A percentile compares a stretch with the other conserved stretches of the same genome.
Evolutionary conservation across 148 eudicot species (phyloP).

Genomic region (Arctostaphylos glauca): DNA sequence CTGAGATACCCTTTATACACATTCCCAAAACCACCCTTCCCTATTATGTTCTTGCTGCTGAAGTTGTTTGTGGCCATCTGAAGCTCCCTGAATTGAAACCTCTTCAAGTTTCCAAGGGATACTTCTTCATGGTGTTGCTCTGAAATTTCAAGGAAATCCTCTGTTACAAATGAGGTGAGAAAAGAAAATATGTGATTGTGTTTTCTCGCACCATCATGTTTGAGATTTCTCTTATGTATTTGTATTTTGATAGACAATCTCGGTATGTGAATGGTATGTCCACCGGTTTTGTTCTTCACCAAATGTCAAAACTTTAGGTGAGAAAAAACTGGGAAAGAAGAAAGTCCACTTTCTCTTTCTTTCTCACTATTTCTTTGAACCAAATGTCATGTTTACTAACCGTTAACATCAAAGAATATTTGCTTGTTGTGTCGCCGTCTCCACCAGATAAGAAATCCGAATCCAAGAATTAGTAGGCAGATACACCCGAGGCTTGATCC

Average conservation of each 20-base stretch:
- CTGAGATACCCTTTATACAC: constrained; percentile 80
- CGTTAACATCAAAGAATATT: constrained; percentile 64
- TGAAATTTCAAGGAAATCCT: constrained; percentile 21
- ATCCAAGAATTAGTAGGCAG: constrained; percentile 55
- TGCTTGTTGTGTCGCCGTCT: constrained; percentile 53
- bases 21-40: constrained; percentile 90
- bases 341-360: background rate
- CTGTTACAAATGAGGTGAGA: background rate
- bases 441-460: constrained; percentile 76
- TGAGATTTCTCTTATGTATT: background rate
- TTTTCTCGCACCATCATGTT: background rate
- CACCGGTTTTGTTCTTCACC: background rate
- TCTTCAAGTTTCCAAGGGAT: constrained; percentile 83
- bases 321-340: background rate
- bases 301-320: background rate
- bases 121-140: constrained; percentile 71
- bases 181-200: background rate
- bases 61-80: constrained; percentile 82
- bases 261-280: background rate
- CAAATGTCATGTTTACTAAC: constrained; percentile 30
- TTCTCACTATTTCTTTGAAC: background rate
- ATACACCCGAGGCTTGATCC: constrained; percentile 75
- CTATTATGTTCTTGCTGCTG: constrained; percentile 82
- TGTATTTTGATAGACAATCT: background rate
- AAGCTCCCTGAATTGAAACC: constrained; percentile 76